Evolutionary conservation across 1,284 basidiomycete genomes (phyloP).

Genomic region (Kwoniella shivajii): DNA sequence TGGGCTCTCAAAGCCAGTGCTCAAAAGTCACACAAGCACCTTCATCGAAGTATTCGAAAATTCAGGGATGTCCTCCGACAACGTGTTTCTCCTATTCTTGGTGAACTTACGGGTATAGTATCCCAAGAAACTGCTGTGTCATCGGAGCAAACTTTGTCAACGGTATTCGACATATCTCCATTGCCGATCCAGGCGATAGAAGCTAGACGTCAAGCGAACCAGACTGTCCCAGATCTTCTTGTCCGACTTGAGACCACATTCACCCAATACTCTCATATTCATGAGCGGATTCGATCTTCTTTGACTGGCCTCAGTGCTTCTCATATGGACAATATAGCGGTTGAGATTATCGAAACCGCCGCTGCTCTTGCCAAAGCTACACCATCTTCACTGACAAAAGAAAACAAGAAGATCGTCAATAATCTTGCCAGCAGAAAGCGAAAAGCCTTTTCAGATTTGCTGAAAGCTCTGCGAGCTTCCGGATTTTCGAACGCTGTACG

Average conservation of each 20-base stretch:
- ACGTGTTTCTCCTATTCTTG: slow-evolving; percentile 59
- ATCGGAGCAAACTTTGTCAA: not conserved
- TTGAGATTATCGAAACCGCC: slow-evolving; percentile 72
- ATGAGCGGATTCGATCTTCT: slow-evolving; percentile 30
- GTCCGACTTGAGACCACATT: slow-evolving; percentile 36
- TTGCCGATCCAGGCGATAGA: slow-evolving; percentile 13
- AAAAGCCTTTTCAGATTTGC: slow-evolving; percentile 86
- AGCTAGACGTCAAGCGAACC: slow-evolving; percentile 11
- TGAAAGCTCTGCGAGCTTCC: slow-evolving; percentile 81
- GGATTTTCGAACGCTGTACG: slow-evolving; percentile 76
- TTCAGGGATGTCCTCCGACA: slow-evolving; percentile 86
- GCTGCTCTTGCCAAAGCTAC: slow-evolving; percentile 64
- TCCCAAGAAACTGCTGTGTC: slow-evolving; percentile 33
- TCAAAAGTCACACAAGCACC: slow-evolving; percentile 82
- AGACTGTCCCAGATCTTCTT: slow-evolving; percentile 27
- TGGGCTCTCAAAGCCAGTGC: slow-evolving; percentile 92
- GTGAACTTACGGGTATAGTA: slow-evolving; percentile 34
- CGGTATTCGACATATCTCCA: slow-evolving; percentile 12
- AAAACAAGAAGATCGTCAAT: slow-evolving; percentile 73
- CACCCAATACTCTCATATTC: slow-evolving; percentile 49
- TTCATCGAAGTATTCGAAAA: slow-evolving; percentile 89
- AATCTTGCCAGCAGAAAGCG: slow-evolving; percentile 76
- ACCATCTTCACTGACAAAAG: slow-evolving; percentile 62
- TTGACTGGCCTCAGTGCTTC: slow-evolving; percentile 13
- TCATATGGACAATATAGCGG: slow-evolving; percentile 65